Base-by-base conservation (phyloP, 805 yeast species). In the Nakazawaea siamensis region DNA sequence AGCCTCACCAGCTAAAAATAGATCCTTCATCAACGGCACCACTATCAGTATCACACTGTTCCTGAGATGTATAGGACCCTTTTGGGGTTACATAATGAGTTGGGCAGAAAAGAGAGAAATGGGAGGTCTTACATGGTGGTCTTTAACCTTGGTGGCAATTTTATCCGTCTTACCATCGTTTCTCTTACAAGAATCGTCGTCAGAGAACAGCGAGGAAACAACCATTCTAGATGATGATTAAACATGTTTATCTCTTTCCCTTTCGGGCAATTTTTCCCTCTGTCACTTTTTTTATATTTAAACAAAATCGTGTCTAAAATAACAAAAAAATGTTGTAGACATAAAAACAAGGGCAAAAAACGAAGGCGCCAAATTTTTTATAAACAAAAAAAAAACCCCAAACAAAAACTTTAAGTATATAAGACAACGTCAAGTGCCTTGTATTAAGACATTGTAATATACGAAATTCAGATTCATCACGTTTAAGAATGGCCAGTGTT, bases 11-110 rank as follows among this genome's bases (percentile, higher is more conserved):
- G 62, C 73, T 16, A 59, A 66, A 41, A 68, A 74, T 42, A 60
- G 80, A 31, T 80, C 80, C 2, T 64, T 71, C 44, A 64, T 77
- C 37, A 77, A 77, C 47, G 78, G 79, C 12, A 62, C 73, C n/a
- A 62, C 77, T 2, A 63, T 75, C 48, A 66, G 76, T 30, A 60
- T 68, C 27, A 53, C 69, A 12, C 64, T 82, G 1, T 50, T 68
- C 18, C 79, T 81, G 1, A 54, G 82, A 42, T 73, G 68, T 35
- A 25, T 68, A 1, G 82, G 75, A 2, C 85, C 85, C 0, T 48
- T 75, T 7, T 74, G 80, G 77, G 82, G 82, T n/a, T 27, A 24
- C n/a, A 16, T 44, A 21, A 42, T 43, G 45, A 29, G 37, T 17
- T 29, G 27, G 20, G 18, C 41, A 8, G 36, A 39, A 15, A 14